These are phyloP conservation scores for Anastatica hierochuntica DNA, from an alignment of 345 rosid species.

Conservation along the genomic window DNA sequence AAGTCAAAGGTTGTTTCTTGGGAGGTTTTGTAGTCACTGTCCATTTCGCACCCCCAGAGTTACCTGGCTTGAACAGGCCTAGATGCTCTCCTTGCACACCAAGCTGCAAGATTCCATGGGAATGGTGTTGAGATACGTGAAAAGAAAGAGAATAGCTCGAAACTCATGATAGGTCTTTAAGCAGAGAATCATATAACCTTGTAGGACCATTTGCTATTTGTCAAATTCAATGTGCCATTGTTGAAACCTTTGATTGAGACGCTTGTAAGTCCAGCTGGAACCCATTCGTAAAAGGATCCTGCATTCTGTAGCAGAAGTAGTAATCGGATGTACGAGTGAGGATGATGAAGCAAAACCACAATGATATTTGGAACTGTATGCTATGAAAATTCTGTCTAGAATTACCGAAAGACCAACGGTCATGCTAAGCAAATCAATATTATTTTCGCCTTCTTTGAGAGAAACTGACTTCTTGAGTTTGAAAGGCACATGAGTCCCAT, in stretches of 20 bases:
- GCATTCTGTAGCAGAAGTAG: conserved; percentile 59
- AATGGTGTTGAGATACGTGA: neutral
- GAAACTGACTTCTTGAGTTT: conserved; percentile 43
- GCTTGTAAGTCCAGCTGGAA: conserved; percentile 66
- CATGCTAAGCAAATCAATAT: conserved; percentile 70
- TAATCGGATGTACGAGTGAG: neutral
- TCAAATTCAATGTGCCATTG: conserved; percentile 62
- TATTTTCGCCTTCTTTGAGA: conserved; percentile 73
- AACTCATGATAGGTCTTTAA: neutral
- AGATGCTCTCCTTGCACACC: conserved; percentile 77
- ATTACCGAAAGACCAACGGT: conserved; percentile 84
- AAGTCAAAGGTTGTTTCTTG: conserved; percentile 64
- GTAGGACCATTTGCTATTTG: conserved; percentile 55
- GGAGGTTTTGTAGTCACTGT: conserved; percentile 57
- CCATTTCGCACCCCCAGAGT: conserved; percentile 44
- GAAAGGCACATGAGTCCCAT: conserved; percentile 57
- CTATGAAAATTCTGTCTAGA: neutral
- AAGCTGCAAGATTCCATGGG: conserved; percentile 35
- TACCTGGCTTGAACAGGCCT: conserved; percentile 49
- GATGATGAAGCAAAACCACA: neutral
- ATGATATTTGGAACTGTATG: neutral
- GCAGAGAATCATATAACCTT: conserved; percentile 49
- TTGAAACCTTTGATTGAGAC: conserved; percentile 66
- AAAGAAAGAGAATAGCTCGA: neutral
- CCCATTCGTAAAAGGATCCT: conserved; percentile 75